A percentile compares a stretch with the other conserved stretches of the same genome.
Evolutionary conservation across 1,284 basidiomycete genomes (phyloP).

Genomic region (Cystobasidiaceae sp.): DNA sequence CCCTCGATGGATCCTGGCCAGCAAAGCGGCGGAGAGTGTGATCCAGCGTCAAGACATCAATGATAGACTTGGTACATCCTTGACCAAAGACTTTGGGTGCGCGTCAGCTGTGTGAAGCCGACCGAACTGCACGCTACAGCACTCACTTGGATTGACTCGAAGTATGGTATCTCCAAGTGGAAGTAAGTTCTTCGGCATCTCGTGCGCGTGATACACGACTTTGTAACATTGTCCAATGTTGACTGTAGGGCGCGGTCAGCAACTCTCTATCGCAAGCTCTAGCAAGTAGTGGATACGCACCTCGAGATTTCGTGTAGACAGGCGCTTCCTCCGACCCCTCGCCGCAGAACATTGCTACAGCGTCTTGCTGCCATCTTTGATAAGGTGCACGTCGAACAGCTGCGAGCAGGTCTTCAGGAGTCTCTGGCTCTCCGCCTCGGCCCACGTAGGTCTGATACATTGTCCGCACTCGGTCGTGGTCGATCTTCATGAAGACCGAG

Average conservation of each 20-base stretch:
- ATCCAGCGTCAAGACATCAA: conserved; percentile 19
- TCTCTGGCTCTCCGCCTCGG: conserved; percentile 21
- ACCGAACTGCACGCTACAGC: not conserved
- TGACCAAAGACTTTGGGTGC: conserved; percentile 14
- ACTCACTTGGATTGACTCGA: conserved; percentile 24
- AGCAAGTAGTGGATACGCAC: not conserved
- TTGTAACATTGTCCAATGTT: conserved; percentile 23
- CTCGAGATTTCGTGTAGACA: not conserved
- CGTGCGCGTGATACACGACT: conserved; percentile 9
- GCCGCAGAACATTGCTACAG: conserved; percentile 11
- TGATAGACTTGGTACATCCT: conserved; percentile 22
- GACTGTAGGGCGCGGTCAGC: not conserved
- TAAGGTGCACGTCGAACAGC: conserved; percentile 2
- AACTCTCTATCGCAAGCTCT: too few relatives aligned
- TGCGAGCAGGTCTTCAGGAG: conserved; percentile 14
- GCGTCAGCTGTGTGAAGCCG: not conserved
- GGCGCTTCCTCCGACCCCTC: conserved; percentile 7
- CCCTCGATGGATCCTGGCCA: not conserved
- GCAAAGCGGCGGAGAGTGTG: not conserved
- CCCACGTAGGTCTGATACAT: conserved; percentile 30
- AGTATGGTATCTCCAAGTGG: conserved; percentile 20
- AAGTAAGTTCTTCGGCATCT: conserved; percentile 22
- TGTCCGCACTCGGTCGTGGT: conserved; percentile 21
- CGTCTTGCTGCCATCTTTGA: conserved; percentile 19
- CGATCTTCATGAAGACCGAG: conserved; percentile 27